Evolutionary conservation across 1,284 basidiomycete genomes (phyloP), one percentile per base, ranked within the genome.

Genomic region (Ustilago cynodontis): DNA sequence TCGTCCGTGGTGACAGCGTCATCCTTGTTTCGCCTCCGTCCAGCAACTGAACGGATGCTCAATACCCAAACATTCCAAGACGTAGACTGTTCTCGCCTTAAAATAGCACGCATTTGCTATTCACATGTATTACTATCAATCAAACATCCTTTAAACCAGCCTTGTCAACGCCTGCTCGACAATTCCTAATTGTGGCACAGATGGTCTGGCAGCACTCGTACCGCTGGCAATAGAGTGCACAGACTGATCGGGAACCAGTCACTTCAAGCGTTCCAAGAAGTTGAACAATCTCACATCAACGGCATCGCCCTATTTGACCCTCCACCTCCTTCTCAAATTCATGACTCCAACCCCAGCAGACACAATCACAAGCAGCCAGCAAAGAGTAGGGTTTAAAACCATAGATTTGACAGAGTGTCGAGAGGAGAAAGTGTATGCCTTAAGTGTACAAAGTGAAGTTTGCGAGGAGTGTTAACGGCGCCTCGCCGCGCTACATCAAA

Each of bases 1-100:
- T 98, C 83, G 95, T 99, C 1, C 89, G 96, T 86, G 96, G 96
- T 61, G 86, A 87, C 65, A 85, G 86, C 64, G 86, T 87, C n/a
- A 86, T 87, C 51, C 75, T 87, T 39, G 86, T 82, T 26, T 81
- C 80, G 10, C 80, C 80, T 45, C 80, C 80, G 31, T 75, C 80
- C 58, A 73, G 77, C 61, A 68, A 52, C 35, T 81, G 20, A 59
- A 56, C 14, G 14, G 5, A 43, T 43, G 41, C 41, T 10, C 26
- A 29, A 28, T 39, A n/a, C 37, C 55, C 41, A 33, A 5, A 33
- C 31, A 33, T 33, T 6, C 31, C 5, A 33, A 33, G 5, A 33
- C 31, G 31, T n/a, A 43, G n/a, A n/a, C 41, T 33, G 3, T 5
- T 3, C 22, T 49, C 28, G 29, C 22, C 26, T n/a, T n/a, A n/a